Conservation (phyloP, 192 early-diverging fungal genomes). For the Physocladia obscura region DNA sequence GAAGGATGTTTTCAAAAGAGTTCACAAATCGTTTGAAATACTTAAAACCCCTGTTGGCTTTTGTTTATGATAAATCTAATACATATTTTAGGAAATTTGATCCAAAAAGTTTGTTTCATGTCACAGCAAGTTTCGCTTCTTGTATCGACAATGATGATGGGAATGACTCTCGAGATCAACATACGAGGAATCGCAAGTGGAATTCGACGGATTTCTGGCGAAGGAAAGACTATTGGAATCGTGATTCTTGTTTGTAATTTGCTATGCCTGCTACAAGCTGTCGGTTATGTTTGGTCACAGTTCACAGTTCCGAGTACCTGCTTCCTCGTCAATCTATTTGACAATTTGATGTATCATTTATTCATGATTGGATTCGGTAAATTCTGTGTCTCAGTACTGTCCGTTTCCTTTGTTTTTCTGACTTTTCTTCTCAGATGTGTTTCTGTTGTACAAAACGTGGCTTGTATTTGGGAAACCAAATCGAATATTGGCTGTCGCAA, state of each 20-base stretch:
- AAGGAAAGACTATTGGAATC: not conserved
- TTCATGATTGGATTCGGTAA: conserved; percentile 1
- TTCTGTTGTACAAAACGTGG: conserved; percentile 15
- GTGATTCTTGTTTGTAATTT: not conserved
- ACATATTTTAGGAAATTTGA: no score
- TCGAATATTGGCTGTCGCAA: not conserved
- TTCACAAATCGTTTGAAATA: no score
- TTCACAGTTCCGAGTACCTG: not conserved
- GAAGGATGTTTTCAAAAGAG: no score
- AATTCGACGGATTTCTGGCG: not conserved
- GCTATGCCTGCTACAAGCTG: not conserved
- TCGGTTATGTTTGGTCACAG: not conserved
- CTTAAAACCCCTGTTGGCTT: no score
- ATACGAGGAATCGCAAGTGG: not conserved
- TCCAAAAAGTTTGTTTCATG: no score
- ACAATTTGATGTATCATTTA: not conserved
- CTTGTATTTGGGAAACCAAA: not conserved
- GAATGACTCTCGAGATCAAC: conserved; percentile 1
- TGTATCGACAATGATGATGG: conserved; percentile 8
- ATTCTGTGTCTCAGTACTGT: not conserved
- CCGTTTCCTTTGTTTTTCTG: not conserved
- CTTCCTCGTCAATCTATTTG: not conserved
- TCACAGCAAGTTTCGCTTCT: no score
- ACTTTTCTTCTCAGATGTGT: not conserved
- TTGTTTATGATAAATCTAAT: no score